These are phyloP conservation scores for Magnolia officinalis DNA, from an alignment of 164 flowering plant genomes.

Conservation along the genomic window DNA sequence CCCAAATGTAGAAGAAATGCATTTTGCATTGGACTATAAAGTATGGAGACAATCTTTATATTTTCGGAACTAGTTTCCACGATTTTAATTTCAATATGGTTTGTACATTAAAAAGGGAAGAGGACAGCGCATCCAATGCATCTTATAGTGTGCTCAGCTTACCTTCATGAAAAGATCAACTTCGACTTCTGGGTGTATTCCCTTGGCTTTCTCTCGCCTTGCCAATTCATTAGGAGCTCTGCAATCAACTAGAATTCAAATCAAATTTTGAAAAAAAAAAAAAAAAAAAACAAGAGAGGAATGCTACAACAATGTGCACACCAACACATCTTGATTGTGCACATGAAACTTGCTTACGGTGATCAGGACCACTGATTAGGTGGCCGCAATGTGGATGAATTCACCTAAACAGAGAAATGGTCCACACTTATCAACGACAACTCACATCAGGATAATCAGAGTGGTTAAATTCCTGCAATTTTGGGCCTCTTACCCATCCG, in stretches of 20 bases:
- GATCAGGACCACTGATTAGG: not conserved
- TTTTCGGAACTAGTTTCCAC: not conserved
- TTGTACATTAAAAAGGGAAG: too few species aligned
- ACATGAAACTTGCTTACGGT: not conserved
- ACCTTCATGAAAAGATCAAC: slow-evolving; percentile 98
- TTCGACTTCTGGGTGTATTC: slow-evolving; percentile 85
- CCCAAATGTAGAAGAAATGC: too few species aligned
- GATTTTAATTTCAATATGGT: too few species aligned
- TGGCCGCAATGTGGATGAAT: not conserved
- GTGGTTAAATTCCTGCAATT: too few species aligned
- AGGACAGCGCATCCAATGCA: too few species aligned
- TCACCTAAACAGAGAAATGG: not conserved
- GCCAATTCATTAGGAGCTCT: slow-evolving; percentile 85
- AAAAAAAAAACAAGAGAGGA: too few species aligned
- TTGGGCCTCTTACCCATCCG: too few species aligned
- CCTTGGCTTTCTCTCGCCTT: slow-evolving; percentile 79
- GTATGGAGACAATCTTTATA: too few species aligned
- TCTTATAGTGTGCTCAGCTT: not conserved
- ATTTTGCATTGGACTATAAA: too few species aligned
- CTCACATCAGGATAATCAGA: too few species aligned
- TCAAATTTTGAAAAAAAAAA: not conserved
- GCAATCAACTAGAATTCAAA: slow-evolving; percentile 2
- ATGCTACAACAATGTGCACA: not conserved
- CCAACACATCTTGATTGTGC: not conserved
- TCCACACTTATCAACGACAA: not conserved